A percentile compares a stretch with the other conserved stretches of the same genome.
These are phyloP conservation scores for Magnolia officinalis DNA, from an alignment of 164 flowering plant species.

Conservation along the genomic window DNA sequence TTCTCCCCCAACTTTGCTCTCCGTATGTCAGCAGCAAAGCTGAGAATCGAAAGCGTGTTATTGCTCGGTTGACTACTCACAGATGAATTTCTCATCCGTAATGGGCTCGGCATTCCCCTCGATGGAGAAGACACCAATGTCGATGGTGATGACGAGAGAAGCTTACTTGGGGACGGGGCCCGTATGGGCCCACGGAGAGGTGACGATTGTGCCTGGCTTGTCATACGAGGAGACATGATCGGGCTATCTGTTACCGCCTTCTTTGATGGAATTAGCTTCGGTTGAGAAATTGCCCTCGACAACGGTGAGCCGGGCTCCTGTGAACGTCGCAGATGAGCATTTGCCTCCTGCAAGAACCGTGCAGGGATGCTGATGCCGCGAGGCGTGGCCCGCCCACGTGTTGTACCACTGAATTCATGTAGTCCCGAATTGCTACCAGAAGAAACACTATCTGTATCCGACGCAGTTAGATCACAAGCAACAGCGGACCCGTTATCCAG, in stretches of 20 bases:
- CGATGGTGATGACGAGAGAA: conserved; percentile 14
- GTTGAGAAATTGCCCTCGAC: conserved; percentile 34
- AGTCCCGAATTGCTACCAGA: conserved; percentile 85
- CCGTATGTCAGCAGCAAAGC: conserved; percentile 55
- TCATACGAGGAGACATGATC: conserved; percentile 39
- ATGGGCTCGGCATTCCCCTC: conserved; percentile 63
- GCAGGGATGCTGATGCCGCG: conserved; percentile 70
- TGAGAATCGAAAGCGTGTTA: conserved; percentile 44
- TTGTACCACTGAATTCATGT: conserved; percentile 34
- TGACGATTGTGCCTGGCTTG: conserved; percentile 40
- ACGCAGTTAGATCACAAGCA: conserved; percentile 63
- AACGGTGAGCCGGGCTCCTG: conserved; percentile 74
- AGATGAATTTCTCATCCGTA: conserved; percentile 41
- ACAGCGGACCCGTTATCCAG: conserved; percentile 17
- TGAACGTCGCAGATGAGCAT: conserved; percentile 65
- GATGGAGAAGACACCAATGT: conserved; percentile 29
- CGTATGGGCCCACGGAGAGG: conserved; percentile 52
- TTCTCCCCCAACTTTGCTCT: conserved; percentile 70
- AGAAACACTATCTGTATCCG: conserved; percentile 96
- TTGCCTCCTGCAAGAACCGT: conserved; percentile 88
- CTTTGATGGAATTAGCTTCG: conserved; percentile 46
- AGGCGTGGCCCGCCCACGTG: conserved; percentile 29
- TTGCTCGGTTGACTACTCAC: conserved; percentile 27
- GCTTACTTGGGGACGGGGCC: conserved; percentile 68
- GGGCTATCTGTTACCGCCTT: conserved; percentile 49